phyloP scores from a whole-genome alignment of 352 stramenopile genomes.

The Globisporangium carolinianum region DNA sequence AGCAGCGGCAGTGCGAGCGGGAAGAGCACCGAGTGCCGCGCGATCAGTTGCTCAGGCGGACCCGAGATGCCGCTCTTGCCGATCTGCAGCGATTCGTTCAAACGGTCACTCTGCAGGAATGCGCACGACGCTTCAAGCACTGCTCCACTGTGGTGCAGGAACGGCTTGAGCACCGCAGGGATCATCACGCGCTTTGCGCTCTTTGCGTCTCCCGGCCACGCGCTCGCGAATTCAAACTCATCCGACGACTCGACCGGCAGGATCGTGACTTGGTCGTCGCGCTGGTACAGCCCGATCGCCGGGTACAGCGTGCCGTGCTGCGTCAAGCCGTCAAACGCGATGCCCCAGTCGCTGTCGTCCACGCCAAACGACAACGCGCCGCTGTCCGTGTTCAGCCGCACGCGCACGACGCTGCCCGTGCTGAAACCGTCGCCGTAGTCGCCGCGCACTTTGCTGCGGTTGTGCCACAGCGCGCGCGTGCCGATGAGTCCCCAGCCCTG shows the following conservation, averaged over 20 bases:
- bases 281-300: slow-evolving; percentile 84
- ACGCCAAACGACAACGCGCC: slow-evolving; percentile 83
- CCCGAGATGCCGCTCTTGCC: slow-evolving; percentile 1
- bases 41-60: slow-evolving; percentile 26
- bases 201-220: slow-evolving; percentile 17
- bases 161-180: slow-evolving; percentile 68
- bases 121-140: slow-evolving; percentile 46
- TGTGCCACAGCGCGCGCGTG: slow-evolving; percentile 85
- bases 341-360: slow-evolving; percentile 84
- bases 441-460: slow-evolving; percentile 82
- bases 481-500: slow-evolving; percentile 87
- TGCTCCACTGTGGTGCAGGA: slow-evolving; percentile 60
- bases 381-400: slow-evolving; percentile 82
- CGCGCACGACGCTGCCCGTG: slow-evolving; percentile 74
- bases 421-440: slow-evolving; percentile 88
- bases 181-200: slow-evolving; percentile 35
- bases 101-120: slow-evolving; percentile 31
- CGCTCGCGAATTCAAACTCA: slow-evolving; percentile 20
- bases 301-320: slow-evolving; percentile 86
- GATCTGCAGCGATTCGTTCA: slow-evolving; percentile 15
- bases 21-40: slow-evolving; percentile 46
- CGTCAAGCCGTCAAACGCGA: slow-evolving; percentile 83
- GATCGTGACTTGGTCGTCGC: slow-evolving; percentile 86
- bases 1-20: slow-evolving; percentile 58
- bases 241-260: slow-evolving; percentile 48